phyloP scores from a whole-genome alignment of 805 yeast species.

The Starmerella bombicola region DNA sequence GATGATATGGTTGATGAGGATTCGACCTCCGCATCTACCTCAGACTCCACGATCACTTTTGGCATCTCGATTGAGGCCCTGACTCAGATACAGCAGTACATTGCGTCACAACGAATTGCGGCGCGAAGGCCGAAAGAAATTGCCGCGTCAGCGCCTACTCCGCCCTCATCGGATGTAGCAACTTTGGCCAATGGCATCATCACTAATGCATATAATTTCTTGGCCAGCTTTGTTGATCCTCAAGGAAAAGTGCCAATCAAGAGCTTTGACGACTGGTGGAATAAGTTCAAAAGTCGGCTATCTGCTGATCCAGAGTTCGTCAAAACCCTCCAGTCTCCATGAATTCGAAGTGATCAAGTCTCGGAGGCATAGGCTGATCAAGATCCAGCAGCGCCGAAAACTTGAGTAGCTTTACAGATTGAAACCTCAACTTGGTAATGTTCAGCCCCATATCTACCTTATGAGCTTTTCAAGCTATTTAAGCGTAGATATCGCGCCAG shows the following conservation, averaged over 20 bases:
- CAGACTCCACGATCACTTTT: constrained; percentile 34
- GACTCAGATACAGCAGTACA: constrained; percentile 46
- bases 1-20: constrained; percentile 51
- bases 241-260: constrained; percentile 76
- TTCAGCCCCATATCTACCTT: too few species aligned
- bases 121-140: constrained; percentile 10
- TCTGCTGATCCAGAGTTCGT: constrained; percentile 73
- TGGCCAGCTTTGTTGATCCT: constrained; percentile 73
- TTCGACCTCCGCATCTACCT: constrained; percentile 30
- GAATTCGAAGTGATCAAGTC: too few species aligned
- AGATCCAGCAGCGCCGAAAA: too few species aligned
- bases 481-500: too few species aligned
- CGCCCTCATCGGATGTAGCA: constrained; percentile 39
- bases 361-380: too few species aligned
- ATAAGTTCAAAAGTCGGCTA: constrained; percentile 63
- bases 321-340: constrained; percentile 32
- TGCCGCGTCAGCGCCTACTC: constrained; percentile 24
- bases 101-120: constrained; percentile 26
- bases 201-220: constrained; percentile 78
- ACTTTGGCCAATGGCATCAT: constrained; percentile 75
- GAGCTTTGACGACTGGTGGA: constrained; percentile 90
- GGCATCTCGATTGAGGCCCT: constrained; percentile 89
- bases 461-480: too few species aligned
- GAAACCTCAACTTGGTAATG: too few species aligned
- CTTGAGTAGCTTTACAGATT: too few species aligned